Percentiles rank a stretch among this genome's conserved stretches.
phyloP scores from a whole-genome alignment of 805 yeast genomes.

The Alloascoidea hylecoeti region DNA sequence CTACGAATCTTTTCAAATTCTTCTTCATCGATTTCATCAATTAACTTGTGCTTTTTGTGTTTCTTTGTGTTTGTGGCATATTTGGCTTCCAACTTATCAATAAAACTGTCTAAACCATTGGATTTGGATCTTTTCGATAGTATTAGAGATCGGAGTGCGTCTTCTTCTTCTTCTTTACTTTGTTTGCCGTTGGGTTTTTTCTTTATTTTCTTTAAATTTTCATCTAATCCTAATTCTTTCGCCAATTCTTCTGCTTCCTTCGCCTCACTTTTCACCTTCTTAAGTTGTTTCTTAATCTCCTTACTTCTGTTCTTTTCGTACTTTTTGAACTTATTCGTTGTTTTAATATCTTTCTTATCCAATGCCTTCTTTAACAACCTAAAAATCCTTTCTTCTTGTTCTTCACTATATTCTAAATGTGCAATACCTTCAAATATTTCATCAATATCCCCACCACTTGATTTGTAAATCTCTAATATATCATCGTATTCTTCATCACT shows the following conservation, averaged over 20 bases:
- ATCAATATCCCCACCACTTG: constrained; percentile 54
- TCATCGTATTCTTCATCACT: constrained; percentile 31
- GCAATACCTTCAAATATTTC: constrained; percentile 62
- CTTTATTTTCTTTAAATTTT: constrained; percentile 14
- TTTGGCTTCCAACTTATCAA: constrained; percentile 18
- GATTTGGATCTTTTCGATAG: constrained; percentile 18
- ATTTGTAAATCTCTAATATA: constrained; percentile 41
- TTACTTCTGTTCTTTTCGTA: constrained; percentile 32
- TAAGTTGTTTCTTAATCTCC: constrained; percentile 31
- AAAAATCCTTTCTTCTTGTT: constrained; percentile 50
- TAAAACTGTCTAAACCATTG: constrained; percentile 14
- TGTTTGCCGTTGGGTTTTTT: constrained; percentile 25
- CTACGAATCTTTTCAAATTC: constrained; percentile 4
- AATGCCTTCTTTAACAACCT: constrained; percentile 32
- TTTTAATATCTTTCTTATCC: constrained; percentile 20
- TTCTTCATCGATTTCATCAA: constrained; percentile 3
- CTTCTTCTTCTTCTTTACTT: constrained; percentile 10
- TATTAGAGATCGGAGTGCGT: constrained; percentile 11
- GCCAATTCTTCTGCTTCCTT: constrained; percentile 45
- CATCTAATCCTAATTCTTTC: constrained; percentile 26
- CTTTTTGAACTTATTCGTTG: constrained; percentile 27
- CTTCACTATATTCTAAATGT: constrained; percentile 49
- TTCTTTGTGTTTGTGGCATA: constrained; percentile 9
- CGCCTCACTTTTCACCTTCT: constrained; percentile 20
- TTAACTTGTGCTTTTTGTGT: constrained; percentile 2